A percentile compares a stretch with the other conserved stretches of the same genome.
phyloP scores from a whole-genome alignment of 2,329 filamentous ascomycete species.

The Bipolaris sorokiniana region DNA sequence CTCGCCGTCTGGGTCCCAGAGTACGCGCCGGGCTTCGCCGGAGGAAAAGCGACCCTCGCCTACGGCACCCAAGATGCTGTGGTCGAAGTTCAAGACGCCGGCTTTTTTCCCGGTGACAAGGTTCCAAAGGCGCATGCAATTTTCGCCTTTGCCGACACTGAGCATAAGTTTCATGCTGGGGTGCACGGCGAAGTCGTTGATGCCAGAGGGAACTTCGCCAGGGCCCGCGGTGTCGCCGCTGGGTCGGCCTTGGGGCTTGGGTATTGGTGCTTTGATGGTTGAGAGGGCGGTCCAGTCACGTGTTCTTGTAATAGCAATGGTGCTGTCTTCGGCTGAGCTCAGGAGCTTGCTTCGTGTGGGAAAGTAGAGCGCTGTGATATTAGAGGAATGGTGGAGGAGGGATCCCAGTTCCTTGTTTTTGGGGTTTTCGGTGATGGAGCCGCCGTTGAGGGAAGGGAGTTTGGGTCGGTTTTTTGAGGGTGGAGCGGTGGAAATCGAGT shows the following conservation, averaged over 20 bases:
- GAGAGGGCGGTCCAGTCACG: slow-evolving; percentile 89
- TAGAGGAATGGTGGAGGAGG: slow-evolving; percentile 83
- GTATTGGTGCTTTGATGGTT: slow-evolving; percentile 85
- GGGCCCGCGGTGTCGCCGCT: slow-evolving; percentile 87
- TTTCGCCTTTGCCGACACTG: slow-evolving; percentile 86
- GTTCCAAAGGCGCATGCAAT: slow-evolving; percentile 94
- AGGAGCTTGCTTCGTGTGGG: slow-evolving; percentile 87
- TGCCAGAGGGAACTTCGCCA: slow-evolving; percentile 80
- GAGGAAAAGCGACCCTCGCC: slow-evolving; percentile 78
- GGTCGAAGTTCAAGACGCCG: slow-evolving; percentile 84
- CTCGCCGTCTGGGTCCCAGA: slow-evolving; percentile 77
- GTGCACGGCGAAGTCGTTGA: slow-evolving; percentile 95
- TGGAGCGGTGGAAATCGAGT: slow-evolving; percentile 72
- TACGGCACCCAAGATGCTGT: slow-evolving; percentile 72
- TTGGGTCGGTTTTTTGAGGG: slow-evolving; percentile 63
- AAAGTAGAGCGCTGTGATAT: slow-evolving; percentile 79
- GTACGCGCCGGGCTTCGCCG: slow-evolving; percentile 81
- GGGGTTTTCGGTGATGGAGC: slow-evolving; percentile 80
- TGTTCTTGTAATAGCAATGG: slow-evolving; percentile 83
- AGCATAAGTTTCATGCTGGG: slow-evolving; percentile 97
- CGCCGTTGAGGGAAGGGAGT: slow-evolving; percentile 71
- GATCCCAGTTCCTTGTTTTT: slow-evolving; percentile 88
- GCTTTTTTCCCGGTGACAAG: slow-evolving; percentile 95
- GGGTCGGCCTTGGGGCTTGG: slow-evolving; percentile 78
- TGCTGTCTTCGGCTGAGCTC: slow-evolving; percentile 88